A percentile compares a stretch with the other conserved stretches of the same genome.
phyloP scores from a whole-genome alignment of 2,329 filamentous ascomycete species.

The Tothia fuscella region DNA sequence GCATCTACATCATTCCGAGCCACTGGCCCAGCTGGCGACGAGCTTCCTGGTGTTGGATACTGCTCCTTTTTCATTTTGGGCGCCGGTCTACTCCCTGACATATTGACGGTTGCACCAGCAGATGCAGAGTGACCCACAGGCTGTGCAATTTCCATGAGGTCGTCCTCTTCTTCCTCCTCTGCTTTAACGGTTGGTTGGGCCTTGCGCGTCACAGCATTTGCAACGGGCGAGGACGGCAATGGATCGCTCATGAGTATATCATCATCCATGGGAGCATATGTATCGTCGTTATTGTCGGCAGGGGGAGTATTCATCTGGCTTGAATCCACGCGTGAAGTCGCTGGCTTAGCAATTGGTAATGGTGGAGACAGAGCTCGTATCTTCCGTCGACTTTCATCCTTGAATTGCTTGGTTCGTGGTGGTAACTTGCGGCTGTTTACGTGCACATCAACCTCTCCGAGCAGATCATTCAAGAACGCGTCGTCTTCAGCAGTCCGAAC shows the following conservation, averaged over 20 bases:
- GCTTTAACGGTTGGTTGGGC: slow-evolving; percentile 40
- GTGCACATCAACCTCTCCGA: slow-evolving; percentile 81
- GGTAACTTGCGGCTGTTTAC: slow-evolving; percentile 43
- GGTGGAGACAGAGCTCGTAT: slow-evolving; percentile 70
- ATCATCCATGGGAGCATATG: slow-evolving; percentile 46
- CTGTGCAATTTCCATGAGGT: slow-evolving; percentile 77
- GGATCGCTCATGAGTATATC: slow-evolving; percentile 83
- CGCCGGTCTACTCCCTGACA: slow-evolving; percentile 65
- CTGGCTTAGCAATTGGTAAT: slow-evolving; percentile 34
- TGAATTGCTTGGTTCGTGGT: slow-evolving; percentile 49
- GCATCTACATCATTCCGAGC: slow-evolving; percentile 57
- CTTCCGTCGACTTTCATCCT: slow-evolving; percentile 66
- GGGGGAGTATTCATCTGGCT: slow-evolving; percentile 26
- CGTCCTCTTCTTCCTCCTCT: slow-evolving; percentile 63
- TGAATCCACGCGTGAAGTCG: slow-evolving; percentile 14
- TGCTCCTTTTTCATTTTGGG: slow-evolving; percentile 58
- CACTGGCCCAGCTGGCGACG: slow-evolving; percentile 55
- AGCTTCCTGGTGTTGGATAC: slow-evolving; percentile 60
- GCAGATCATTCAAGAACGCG: slow-evolving; percentile 70
- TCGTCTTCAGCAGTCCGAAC: slow-evolving; percentile 77
- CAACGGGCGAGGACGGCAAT: slow-evolving; percentile 74
- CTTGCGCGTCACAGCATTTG: slow-evolving; percentile 66
- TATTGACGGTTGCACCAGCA: slow-evolving; percentile 63
- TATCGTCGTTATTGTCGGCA: slow-evolving; percentile 37
- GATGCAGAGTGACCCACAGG: slow-evolving; percentile 52